These are phyloP conservation scores for Trebouxia sp. DNA, from an alignment of 139 green algal genomes.

Conservation along the genomic window DNA sequence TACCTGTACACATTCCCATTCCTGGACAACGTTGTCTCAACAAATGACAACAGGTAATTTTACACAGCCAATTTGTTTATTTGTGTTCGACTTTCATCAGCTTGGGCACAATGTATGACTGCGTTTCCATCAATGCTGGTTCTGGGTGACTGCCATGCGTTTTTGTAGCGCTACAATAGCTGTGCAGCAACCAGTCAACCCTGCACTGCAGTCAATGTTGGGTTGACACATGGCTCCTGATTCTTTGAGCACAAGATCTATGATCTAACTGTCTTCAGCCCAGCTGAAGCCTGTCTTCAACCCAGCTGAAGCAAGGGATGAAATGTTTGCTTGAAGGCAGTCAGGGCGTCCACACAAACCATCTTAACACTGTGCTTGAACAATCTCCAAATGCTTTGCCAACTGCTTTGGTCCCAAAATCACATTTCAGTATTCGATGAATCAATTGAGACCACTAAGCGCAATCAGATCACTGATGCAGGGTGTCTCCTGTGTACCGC, in stretches of 20 bases:
- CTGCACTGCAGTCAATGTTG: neutral
- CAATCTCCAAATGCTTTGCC: neutral
- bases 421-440: neutral
- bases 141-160: neutral
- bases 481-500: slow-evolving; percentile 61
- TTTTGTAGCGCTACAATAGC: neutral
- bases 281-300: too few species aligned
- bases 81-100: neutral
- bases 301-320: too few species aligned
- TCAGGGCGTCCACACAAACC: neutral
- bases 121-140: neutral
- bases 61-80: neutral
- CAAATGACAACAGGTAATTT: slow-evolving; percentile 51
- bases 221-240: too few species aligned
- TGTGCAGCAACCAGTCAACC: neutral
- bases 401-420: neutral
- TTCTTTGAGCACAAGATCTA: too few species aligned
- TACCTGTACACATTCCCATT: slow-evolving; percentile 74
- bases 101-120: neutral
- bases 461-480: slow-evolving; percentile 19
- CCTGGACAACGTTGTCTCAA: slow-evolving; percentile 34
- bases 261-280: too few species aligned
- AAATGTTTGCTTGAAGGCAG: too few species aligned
- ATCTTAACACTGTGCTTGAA: neutral
- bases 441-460: too few species aligned